These are phyloP conservation scores for Colletotrichum cuscutae DNA, from an alignment of 2,329 filamentous ascomycete genomes.

Conservation along the genomic window DNA sequence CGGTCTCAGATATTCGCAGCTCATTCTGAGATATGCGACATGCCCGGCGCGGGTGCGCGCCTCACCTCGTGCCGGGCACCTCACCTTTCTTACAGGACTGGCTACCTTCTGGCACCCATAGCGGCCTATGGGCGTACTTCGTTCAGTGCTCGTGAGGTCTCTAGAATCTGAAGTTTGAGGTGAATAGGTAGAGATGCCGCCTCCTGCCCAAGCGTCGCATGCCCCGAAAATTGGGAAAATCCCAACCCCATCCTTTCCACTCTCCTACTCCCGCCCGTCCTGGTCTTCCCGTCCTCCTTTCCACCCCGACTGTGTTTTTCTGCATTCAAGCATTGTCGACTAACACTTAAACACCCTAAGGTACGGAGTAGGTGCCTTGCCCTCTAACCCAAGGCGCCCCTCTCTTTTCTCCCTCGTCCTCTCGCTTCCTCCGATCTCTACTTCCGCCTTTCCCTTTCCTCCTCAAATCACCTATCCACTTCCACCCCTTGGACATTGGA, in stretches of 20 bases:
- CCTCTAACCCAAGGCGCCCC: slow-evolving; percentile 10
- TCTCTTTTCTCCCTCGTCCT: slow-evolving; percentile 13
- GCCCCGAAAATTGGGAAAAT: slow-evolving; percentile 38
- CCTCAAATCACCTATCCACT: slow-evolving; percentile 23
- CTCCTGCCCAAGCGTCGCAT: slow-evolving; percentile 35
- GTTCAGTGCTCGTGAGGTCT: slow-evolving; percentile 7
- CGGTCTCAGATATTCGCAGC: slow-evolving; percentile 32
- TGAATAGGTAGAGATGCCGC: not conserved
- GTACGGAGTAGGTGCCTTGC: not conserved
- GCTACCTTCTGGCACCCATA: no score
- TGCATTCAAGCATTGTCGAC: slow-evolving; percentile 18
- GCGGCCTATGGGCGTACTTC: no score
- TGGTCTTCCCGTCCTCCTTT: slow-evolving; percentile 11
- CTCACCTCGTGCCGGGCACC: no score
- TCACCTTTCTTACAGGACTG: no score
- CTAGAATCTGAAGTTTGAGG: slow-evolving; percentile 3
- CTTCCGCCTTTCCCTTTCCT: slow-evolving; percentile 21
- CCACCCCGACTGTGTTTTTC: slow-evolving; percentile 6
- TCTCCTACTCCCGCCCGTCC: not conserved
- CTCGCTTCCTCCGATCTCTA: slow-evolving; percentile 2
- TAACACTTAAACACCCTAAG: no score
- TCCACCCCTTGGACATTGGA: slow-evolving; percentile 14
- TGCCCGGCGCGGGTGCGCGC: no score
- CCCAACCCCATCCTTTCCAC: slow-evolving; percentile 41
- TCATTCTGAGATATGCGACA: slow-evolving; percentile 31